Base-by-base conservation (phyloP, 495 filamentous ascomycete species). In the Neurospora tetrasperma region DNA sequence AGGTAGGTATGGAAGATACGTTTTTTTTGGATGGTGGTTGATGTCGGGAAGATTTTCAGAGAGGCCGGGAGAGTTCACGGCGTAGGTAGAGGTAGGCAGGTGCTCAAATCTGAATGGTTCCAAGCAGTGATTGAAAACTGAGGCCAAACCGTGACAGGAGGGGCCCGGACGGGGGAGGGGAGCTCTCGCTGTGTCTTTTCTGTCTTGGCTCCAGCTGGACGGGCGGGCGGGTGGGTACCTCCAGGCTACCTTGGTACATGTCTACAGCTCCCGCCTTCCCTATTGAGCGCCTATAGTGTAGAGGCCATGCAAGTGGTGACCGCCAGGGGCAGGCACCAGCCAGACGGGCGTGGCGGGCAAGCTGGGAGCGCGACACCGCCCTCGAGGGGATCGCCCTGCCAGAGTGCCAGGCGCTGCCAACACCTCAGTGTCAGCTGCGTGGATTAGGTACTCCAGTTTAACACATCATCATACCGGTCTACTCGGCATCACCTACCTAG, bases 41-140 rank as follows among this genome's bases (percentile, higher is more conserved):
- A 42, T 11, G 73, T 72, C 71, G 70, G 70, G 71, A 74, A 72
- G 71, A 72, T 72, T 72, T 72, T 54, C 42, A 73, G 72, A 62
- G 23, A 31, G 48, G 48, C 48, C 48, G 48, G 48, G 27, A 62
- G 23, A 62, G 48, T 54, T 54, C 46, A 54, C 20, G 46, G 46
- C 46, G 46, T 54, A 23, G 27, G 27, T 23, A 23, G 23, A 23
- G 23, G 23, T 23, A 23, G 46, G 46, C 46, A 23, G 20, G 46
- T 54, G 46, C 46, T 54, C 43, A 40, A 44, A 44, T 44, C 46
- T 20, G 46, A 23, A 27, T 16, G 54, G 23, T 31, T 14, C 7
- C 54, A 31, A 31, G 27, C 27, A 35, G 54, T 62, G 54, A 62
- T 62, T 62, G 54, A 27, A 62, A 62, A 62, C 23, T 62, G 54